Evolutionary conservation across 495 filamentous ascomycete genomes (phyloP).

Genomic region (Penicillium egyptiacum): DNA sequence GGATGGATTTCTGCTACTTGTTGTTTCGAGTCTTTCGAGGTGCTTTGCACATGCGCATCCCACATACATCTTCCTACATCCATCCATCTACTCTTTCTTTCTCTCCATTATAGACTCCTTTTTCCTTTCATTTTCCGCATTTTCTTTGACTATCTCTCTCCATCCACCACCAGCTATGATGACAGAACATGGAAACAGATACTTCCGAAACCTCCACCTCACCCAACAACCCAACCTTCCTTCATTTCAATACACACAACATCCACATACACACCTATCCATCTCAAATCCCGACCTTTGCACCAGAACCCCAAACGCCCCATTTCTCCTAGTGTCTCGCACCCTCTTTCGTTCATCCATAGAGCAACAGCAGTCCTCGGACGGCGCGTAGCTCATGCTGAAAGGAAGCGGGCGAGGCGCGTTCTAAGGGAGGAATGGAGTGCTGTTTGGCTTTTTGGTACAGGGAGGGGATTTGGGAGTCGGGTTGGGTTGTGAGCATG

Average conservation of each 20-base stretch:
- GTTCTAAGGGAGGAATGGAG: conserved; percentile 4
- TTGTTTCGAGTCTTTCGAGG: not conserved
- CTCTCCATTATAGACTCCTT: conserved; percentile 1
- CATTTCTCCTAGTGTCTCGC: not conserved
- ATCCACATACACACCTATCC: not conserved
- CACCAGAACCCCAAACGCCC: conserved; percentile 4
- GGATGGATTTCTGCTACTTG: not conserved
- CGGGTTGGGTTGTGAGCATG: not conserved
- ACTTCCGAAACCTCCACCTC: conserved; percentile 45
- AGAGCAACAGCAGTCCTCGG: conserved; percentile 34
- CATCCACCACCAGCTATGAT: conserved; percentile 38
- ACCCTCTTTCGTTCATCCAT: not conserved
- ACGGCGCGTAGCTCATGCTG: conserved; percentile 23
- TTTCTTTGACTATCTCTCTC: not conserved
- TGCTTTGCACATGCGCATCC: not conserved
- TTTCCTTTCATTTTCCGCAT: not conserved
- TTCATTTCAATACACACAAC: not conserved
- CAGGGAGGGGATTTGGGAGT: not conserved
- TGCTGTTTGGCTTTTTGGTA: conserved; percentile 5
- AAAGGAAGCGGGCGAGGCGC: conserved; percentile 4
- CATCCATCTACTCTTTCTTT: conserved; percentile 2
- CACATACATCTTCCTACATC: not conserved
- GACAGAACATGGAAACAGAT: conserved; percentile 52
- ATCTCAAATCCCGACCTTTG: not conserved
- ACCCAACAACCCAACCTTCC: conserved; percentile 2